phyloP scores from a whole-genome alignment of 371 early-diverging fungal genomes.

The Rhizomucor pusillus region DNA sequence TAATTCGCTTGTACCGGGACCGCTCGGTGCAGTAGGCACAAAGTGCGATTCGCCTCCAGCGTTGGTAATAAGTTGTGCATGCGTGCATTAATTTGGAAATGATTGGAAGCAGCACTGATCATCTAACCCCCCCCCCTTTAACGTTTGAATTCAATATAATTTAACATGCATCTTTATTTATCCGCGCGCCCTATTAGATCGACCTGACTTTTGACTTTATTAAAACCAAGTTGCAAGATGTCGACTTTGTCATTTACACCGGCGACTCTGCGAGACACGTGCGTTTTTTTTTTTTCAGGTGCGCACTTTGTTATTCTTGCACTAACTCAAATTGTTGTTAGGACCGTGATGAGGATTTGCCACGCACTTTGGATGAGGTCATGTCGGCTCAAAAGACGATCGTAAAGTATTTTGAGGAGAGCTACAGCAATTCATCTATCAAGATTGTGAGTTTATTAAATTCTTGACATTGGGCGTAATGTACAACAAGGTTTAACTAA shows the following conservation, averaged over 20 bases:
- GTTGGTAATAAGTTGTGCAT: slow-evolving; percentile 8
- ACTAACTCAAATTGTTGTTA: neutral
- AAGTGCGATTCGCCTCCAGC: slow-evolving; percentile 25
- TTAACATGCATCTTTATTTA: neutral
- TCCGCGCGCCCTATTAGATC: slow-evolving; percentile 4
- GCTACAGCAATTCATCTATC: slow-evolving; percentile 13
- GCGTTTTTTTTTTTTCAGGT: neutral
- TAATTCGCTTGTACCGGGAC: slow-evolving; percentile 6
- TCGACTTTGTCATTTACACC: slow-evolving; percentile 44
- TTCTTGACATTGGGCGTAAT: neutral
- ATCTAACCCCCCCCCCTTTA: no score
- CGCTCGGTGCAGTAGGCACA: slow-evolving; percentile 20
- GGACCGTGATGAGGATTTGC: slow-evolving; percentile 22
- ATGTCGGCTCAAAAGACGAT: slow-evolving; percentile 18
- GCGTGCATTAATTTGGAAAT: neutral
- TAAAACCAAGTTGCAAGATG: slow-evolving; percentile 13
- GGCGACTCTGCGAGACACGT: slow-evolving; percentile 33
- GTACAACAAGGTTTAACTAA: neutral
- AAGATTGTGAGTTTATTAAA: slow-evolving; percentile 17
- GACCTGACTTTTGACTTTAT: slow-evolving; percentile 32
- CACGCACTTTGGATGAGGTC: slow-evolving; percentile 17
- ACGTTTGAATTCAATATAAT: neutral
- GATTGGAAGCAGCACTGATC: no score
- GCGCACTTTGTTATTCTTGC: no score
- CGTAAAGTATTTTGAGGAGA: slow-evolving; percentile 18